phyloP scores from a whole-genome alignment of 306 rosid species.

The Gynostemma pentaphyllum region DNA sequence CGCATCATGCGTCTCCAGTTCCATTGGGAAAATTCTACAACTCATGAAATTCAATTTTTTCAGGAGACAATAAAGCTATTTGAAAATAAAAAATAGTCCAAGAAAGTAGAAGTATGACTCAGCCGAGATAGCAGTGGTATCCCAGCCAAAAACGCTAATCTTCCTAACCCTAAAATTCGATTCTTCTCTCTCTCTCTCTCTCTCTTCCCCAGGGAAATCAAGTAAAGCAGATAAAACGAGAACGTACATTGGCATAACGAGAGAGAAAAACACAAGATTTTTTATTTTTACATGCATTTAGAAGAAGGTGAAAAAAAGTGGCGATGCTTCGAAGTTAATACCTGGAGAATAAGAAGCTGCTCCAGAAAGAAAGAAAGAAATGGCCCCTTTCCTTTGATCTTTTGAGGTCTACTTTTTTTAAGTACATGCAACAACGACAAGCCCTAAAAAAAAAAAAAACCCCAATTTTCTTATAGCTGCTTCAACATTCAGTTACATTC shows the following conservation, averaged over 20 bases:
- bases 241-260: not conserved
- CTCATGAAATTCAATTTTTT: not conserved
- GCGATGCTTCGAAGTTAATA: not conserved
- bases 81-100: not conserved
- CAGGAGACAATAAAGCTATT: not conserved
- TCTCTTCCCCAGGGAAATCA: not conserved
- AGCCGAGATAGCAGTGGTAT: not conserved
- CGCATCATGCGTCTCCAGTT: conserved; percentile 49
- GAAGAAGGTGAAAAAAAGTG: not conserved
- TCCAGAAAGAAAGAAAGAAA: not conserved
- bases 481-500: not conserved
- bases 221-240: not conserved
- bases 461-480: not conserved
- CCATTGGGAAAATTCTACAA: not conserved
- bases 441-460: not conserved
- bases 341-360: conserved; percentile 6
- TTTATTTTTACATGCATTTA: not conserved
- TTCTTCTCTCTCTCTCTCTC: no score
- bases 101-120: not conserved
- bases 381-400: not conserved
- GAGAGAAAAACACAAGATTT: not conserved
- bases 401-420: not conserved
- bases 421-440: conserved; percentile 5
- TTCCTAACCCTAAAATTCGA: conserved; percentile 2
- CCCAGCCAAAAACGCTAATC: not conserved